Base-by-base conservation (phyloP, 352 stramenopile species). In the Hyaloperonospora brassicae region DNA sequence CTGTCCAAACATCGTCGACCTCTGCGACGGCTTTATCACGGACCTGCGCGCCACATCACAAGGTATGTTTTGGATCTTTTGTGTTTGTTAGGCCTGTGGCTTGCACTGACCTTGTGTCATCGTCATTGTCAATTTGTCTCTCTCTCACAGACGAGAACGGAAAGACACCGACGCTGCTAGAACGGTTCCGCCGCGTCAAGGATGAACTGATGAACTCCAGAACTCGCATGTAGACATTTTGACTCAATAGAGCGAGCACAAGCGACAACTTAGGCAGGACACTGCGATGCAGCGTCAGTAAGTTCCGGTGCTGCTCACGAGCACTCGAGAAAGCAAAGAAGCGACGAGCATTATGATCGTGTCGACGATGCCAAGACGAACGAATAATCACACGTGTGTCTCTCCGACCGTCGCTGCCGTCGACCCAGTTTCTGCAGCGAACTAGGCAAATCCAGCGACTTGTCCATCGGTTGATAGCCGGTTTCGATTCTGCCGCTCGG, bases 21-120 rank as follows among this genome's bases (percentile, higher is more conserved):
- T 89, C 22, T 86, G 77, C 47, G 79, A 87, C 62, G 79, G 87
- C 42, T 76, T 89, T 47, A 78, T 89, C 52, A 91, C 78, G 49
- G 84, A 94, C 57, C 64, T 94, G 41, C 70, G 84, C 53, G 81
- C 80, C 36, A 77, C 87, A 40, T 79, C 83, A 53, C 70, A 76
- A 52, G 79, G 83, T 93, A 72, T n/a, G 68, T 67, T 38, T 21
- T 14, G 25, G 2, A 14, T 47, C 7, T 47, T 58, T 31, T 55
- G 27, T n/a, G n/a, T 24, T 23, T 52, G 53, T 62, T 12, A 68
- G 34, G 23, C 43, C 39, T 27, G 11, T 43, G 50, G 50, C 17
- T 40, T 17, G 17, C 17, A 17, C 17, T 17, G 17, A 17, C 17
- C 17, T 17, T 17, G 17, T 17, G 17, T 17, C 17, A 17, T 17